Evolutionary conservation across 148 eudicot species (phyloP), one percentile per base, ranked within the genome.

Genomic region (Heliamphora exappendiculata): DNA sequence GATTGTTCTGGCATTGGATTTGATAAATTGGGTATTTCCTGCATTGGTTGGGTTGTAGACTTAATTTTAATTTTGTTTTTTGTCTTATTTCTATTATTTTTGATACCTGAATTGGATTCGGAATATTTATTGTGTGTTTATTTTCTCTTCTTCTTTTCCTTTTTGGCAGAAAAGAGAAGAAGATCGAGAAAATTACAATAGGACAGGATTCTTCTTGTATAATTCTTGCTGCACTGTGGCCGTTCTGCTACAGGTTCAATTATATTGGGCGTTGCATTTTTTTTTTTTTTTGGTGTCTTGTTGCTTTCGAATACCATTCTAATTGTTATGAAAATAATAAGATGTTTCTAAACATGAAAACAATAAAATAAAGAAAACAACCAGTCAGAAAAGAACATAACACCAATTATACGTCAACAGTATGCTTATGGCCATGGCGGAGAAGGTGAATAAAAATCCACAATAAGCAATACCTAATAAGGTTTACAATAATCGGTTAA

Each of bases 101-200:
- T 47, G 1, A 2, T 17, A 1, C 24, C 70, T 37, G 70, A 39
- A 39, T 3, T 36, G 47, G 70, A 4, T 66, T 20, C 28, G 7
- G 14, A 53, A 37, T 5, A 6, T 70, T 70, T 50, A 22, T 20
- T 70, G 10, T 13, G 24, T 57, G 12, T 11, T 22, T 57, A 31
- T 57, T 57, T 57, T 57, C 13, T 24, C 4, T 13, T 28, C 24
- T n/a, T 22, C 28, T 9, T 50, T 47, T 50, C 17, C 14, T 73
- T 26, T 14, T 55, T 73, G 22, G 31, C 76, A 73, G 51, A 73
- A 57, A 39, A 73, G 76, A 57, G 76, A 73, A 73, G 76, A 55
- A 55, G 76, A 73, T 57, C 49, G 1, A 37, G 45, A n/a, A 39
- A 73, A 73, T 37, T 39, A 57, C 37, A 0, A 55, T 28, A 0